A percentile compares a stretch with the other conserved stretches of the same genome.
Conservation (phyloP, 352 stramenopile genomes). For the Phytopythium ostracodes region DNA sequence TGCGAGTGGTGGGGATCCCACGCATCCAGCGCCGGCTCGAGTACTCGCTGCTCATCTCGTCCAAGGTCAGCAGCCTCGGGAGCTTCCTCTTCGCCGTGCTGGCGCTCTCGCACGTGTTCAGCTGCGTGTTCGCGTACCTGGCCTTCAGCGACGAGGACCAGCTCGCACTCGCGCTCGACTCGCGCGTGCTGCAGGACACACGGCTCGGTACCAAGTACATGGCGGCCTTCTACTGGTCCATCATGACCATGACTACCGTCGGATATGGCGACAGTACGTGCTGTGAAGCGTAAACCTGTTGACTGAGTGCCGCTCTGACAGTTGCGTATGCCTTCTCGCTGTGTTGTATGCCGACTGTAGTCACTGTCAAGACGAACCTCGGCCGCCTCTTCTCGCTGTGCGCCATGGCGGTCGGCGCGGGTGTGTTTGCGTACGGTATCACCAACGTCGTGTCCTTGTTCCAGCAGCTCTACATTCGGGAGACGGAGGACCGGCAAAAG, state of each 20-base stretch:
- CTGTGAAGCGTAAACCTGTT: neutral
- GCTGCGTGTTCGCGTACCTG: constrained; percentile 69
- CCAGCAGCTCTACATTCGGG: constrained; percentile 68
- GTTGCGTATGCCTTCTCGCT: neutral
- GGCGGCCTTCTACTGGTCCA: constrained; percentile 81
- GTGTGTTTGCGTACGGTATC: constrained; percentile 85
- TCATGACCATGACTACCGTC: constrained; percentile 84
- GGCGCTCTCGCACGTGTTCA: constrained; percentile 79
- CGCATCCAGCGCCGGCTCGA: constrained; percentile 61
- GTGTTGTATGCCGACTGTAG: constrained; percentile 12
- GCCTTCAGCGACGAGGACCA: constrained; percentile 58
- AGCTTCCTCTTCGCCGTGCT: constrained; percentile 74
- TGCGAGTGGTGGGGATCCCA: constrained; percentile 47
- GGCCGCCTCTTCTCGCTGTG: constrained; percentile 66
- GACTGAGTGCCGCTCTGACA: neutral
- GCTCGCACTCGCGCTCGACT: constrained; percentile 32
- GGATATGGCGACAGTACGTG: constrained; percentile 73
- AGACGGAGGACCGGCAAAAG: constrained; percentile 59
- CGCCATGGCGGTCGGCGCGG: constrained; percentile 69
- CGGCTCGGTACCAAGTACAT: constrained; percentile 66
- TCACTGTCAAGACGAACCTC: constrained; percentile 63
- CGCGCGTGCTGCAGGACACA: constrained; percentile 39
- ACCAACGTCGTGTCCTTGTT: constrained; percentile 78
- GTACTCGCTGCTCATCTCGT: constrained; percentile 72
- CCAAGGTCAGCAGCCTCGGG: constrained; percentile 67